phyloP scores from a whole-genome alignment of 1,284 basidiomycete genomes.

The Rhodofomes roseus region DNA sequence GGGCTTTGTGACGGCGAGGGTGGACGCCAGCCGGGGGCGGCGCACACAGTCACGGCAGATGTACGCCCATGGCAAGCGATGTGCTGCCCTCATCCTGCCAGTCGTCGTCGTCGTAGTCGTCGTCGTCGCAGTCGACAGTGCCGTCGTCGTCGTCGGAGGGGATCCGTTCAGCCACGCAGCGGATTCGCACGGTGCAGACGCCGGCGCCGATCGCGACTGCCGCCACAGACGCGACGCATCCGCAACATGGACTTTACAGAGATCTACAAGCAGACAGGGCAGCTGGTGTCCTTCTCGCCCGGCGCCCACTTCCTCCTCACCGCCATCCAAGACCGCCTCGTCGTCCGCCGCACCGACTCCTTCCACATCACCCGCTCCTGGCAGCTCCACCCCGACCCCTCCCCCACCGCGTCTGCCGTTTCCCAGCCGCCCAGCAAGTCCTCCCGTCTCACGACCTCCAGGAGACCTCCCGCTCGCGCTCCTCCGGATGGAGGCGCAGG shows the following conservation, averaged over 20 bases:
- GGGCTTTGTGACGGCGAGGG: slow-evolving; percentile 21
- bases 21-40: slow-evolving; percentile 17
- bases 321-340: slow-evolving; percentile 66
- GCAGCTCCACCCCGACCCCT: slow-evolving; percentile 51
- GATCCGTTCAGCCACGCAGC: no score
- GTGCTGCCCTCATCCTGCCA: slow-evolving; percentile 1
- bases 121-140: no score
- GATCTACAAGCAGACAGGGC: slow-evolving; percentile 68
- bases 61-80: slow-evolving; percentile 4
- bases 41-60: slow-evolving; percentile 18
- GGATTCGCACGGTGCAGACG: not conserved
- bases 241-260: slow-evolving; percentile 69
- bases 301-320: slow-evolving; percentile 74
- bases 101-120: no score
- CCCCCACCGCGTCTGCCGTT: slow-evolving; percentile 32
- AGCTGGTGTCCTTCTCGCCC: slow-evolving; percentile 66
- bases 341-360: slow-evolving; percentile 72
- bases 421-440: slow-evolving; percentile 7
- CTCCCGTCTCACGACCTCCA: not conserved
- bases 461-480: not conserved
- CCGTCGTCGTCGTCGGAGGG: no score
- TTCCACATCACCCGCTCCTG: slow-evolving; percentile 74
- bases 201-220: not conserved
- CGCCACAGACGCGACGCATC: not conserved
- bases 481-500: slow-evolving; percentile 1